Conservation (phyloP, 148 eudicot species). For the Rhododendron mucronatum region DNA sequence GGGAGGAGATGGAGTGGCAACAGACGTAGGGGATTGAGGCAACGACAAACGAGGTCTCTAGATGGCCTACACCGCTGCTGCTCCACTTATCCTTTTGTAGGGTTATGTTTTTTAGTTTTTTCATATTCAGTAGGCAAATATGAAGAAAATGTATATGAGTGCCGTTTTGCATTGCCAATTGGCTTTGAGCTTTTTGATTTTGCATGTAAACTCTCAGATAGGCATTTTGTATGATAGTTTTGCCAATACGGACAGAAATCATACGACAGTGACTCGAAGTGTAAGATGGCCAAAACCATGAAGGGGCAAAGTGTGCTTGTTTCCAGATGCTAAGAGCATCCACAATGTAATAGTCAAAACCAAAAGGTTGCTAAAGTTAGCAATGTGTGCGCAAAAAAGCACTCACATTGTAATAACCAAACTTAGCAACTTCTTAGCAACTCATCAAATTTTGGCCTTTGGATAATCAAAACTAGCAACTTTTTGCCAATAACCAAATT, state of each 20-base stretch:
- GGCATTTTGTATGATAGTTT: not conserved
- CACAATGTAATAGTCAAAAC: too few relatives aligned
- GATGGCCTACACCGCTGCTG: not conserved
- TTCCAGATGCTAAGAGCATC: not conserved
- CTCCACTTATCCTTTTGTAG: not conserved
- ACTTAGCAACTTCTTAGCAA: too few relatives aligned
- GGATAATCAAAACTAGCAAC: too few relatives aligned
- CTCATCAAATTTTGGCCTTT: too few relatives aligned
- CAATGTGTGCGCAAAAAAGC: too few relatives aligned
- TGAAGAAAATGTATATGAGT: not conserved
- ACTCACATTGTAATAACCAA: too few relatives aligned
- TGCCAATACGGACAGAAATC: not conserved
- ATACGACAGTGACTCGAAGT: not conserved
- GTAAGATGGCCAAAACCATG: not conserved
- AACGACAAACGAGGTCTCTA: not conserved
- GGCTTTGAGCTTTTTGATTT: not conserved
- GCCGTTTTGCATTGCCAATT: not conserved
- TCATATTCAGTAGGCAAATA: not conserved
- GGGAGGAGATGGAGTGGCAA: not conserved
- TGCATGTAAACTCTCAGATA: not conserved
- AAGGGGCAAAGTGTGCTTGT: not conserved
- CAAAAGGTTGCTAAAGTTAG: too few relatives aligned
- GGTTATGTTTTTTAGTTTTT: not conserved
- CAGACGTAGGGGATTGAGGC: not conserved
- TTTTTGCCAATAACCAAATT: too few relatives aligned